These are phyloP conservation scores for Arthrinium puccinioides DNA, from an alignment of 2,329 filamentous ascomycete species.

Conservation along the genomic window DNA sequence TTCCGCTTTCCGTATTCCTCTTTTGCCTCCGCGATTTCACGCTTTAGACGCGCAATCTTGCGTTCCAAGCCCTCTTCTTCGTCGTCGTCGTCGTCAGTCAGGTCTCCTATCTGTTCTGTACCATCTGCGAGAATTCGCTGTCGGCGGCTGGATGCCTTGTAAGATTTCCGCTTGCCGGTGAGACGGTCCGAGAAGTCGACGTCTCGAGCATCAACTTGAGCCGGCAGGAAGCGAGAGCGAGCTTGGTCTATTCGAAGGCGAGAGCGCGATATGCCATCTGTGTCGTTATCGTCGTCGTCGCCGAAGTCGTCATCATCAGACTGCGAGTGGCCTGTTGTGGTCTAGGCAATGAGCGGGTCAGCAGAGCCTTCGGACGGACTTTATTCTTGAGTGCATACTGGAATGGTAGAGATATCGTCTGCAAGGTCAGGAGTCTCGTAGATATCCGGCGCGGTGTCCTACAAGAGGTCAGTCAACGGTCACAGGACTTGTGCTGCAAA, in stretches of 20 bases:
- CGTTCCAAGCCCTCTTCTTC: conserved; percentile 59
- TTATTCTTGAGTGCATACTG: conserved; percentile 43
- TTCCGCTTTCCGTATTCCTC: conserved; percentile 50
- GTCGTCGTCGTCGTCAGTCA: conserved; percentile 62
- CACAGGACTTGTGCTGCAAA: too few relatives aligned
- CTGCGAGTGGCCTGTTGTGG: conserved; percentile 46
- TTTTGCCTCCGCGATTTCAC: conserved; percentile 50
- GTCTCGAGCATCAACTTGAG: conserved; percentile 66
- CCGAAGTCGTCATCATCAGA: conserved; percentile 59
- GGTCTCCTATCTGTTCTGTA: conserved; percentile 61
- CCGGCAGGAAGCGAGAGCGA: conserved; percentile 69
- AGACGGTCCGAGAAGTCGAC: conserved; percentile 90
- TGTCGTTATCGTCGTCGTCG: conserved; percentile 57
- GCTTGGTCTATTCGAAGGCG: conserved; percentile 73
- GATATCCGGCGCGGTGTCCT: conserved; percentile 90
- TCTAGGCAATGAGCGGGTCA: conserved; percentile 28
- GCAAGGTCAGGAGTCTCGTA: conserved; percentile 94
- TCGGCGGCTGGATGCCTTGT: conserved; percentile 65
- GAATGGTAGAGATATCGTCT: conserved; percentile 80
- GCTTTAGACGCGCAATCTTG: conserved; percentile 73
- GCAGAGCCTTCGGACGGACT: too few relatives aligned
- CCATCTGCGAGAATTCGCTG: conserved; percentile 56
- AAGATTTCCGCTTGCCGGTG: conserved; percentile 73
- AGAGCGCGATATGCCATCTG: conserved; percentile 64
- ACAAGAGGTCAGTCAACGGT: conserved; percentile 12